Conservation (phyloP, 495 filamentous ascomycete species). For the Neurospora sp. region DNA sequence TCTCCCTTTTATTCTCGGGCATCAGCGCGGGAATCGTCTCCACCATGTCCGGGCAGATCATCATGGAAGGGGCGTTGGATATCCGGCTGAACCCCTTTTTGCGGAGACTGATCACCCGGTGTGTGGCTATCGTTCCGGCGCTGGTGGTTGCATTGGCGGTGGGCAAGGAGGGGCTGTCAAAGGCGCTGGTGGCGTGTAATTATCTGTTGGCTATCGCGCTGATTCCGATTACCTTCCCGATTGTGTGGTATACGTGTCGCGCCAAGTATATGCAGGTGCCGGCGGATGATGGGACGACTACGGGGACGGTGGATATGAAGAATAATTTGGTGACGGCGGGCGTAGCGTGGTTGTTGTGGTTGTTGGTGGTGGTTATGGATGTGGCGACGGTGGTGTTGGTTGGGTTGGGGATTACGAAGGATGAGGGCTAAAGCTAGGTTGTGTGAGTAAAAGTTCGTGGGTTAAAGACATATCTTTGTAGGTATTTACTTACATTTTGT, state of each 20-base stretch:
- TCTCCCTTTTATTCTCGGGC: slow-evolving; percentile 45
- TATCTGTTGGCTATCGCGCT: slow-evolving; percentile 35
- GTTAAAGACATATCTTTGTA: no score
- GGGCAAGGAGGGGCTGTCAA: slow-evolving; percentile 36
- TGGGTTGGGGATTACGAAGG: slow-evolving; percentile 6
- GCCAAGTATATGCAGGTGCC: slow-evolving; percentile 35
- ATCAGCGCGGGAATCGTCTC: slow-evolving; percentile 46
- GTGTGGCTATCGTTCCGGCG: slow-evolving; percentile 62
- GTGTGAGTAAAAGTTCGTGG: background rate
- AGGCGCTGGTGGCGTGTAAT: slow-evolving; percentile 33
- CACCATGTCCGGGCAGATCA: slow-evolving; percentile 51
- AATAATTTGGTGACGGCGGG: slow-evolving; percentile 1
- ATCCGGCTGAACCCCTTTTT: slow-evolving; percentile 41
- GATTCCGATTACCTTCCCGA: slow-evolving; percentile 34
- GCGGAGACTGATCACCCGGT: slow-evolving; percentile 40
- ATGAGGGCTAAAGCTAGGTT: slow-evolving; percentile 2
- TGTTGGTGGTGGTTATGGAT: slow-evolving; percentile 13
- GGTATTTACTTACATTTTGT: no score
- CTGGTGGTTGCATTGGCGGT: slow-evolving; percentile 70
- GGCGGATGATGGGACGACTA: background rate
- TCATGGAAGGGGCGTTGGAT: slow-evolving; percentile 45
- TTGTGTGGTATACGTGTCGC: slow-evolving; percentile 36
- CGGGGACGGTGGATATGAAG: slow-evolving; percentile 3
- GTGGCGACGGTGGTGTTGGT: slow-evolving; percentile 12
- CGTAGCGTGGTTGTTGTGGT: slow-evolving; percentile 11